These are phyloP conservation scores for Suillus clintonianus DNA, from an alignment of 768 basidiomycete genomes.

Conservation along the genomic window DNA sequence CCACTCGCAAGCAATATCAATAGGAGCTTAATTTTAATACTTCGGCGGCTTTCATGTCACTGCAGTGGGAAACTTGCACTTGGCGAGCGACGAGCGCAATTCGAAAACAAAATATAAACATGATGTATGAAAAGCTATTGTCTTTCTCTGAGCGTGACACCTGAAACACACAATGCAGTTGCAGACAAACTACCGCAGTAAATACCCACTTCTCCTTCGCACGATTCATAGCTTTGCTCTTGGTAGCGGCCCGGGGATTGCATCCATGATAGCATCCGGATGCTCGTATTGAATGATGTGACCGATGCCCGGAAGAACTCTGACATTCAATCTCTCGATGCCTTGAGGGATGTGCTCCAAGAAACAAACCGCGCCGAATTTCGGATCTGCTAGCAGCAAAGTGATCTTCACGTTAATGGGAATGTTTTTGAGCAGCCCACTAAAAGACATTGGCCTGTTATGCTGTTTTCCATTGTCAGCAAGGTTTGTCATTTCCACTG, in stretches of 20 bases:
- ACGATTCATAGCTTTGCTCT: not conserved
- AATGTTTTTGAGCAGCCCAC: not conserved
- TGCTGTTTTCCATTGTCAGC: not conserved
- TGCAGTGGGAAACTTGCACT: not conserved
- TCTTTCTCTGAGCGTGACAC: no score
- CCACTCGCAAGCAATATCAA: not conserved
- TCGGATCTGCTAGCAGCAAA: constrained; percentile 19
- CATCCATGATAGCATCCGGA: constrained; percentile 18
- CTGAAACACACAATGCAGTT: not conserved
- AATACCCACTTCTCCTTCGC: not conserved
- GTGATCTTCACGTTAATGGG: constrained; percentile 16
- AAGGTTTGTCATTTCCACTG: not conserved
- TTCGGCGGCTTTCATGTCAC: not conserved
- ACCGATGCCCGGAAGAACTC: constrained; percentile 11
- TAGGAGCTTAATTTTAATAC: not conserved
- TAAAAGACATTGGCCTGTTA: constrained; percentile 22
- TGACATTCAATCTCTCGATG: not conserved
- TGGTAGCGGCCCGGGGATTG: not conserved
- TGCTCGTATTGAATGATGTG: constrained; percentile 27
- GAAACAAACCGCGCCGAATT: not conserved
- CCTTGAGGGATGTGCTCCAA: constrained; percentile 12
- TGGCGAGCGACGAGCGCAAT: not conserved
- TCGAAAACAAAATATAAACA: not conserved
- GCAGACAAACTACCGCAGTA: not conserved
- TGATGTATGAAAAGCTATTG: no score